Conservation (phyloP, 345 rosid species). For the Cardamine resedifolia region DNA sequence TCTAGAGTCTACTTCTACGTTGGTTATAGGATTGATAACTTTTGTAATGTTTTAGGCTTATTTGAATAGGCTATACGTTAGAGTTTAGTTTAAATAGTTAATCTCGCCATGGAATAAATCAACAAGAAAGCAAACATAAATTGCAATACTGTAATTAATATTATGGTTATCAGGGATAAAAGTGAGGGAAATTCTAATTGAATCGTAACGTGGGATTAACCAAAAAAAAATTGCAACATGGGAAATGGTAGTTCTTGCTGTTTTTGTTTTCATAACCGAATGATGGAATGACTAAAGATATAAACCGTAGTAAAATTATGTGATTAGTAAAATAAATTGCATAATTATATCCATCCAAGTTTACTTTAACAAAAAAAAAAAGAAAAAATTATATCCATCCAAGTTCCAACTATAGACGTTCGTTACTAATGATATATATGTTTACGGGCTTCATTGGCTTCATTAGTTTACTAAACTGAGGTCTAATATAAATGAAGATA, state of each 20-base stretch:
- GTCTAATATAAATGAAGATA: background rate
- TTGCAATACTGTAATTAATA: background rate
- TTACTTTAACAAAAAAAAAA: no score
- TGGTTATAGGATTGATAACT: background rate
- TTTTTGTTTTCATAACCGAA: background rate
- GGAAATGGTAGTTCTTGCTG: background rate
- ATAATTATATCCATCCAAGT: background rate
- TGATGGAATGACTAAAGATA: background rate
- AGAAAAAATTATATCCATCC: background rate
- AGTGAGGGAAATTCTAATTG: background rate
- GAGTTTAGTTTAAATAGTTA: background rate
- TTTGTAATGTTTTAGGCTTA: constrained; percentile 11
- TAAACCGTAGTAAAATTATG: background rate
- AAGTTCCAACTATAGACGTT: background rate
- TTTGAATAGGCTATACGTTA: background rate
- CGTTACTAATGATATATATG: background rate
- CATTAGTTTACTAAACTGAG: background rate
- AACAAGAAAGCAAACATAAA: background rate
- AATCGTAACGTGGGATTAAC: background rate
- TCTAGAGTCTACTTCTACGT: background rate
- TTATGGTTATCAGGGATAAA: background rate
- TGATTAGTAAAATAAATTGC: background rate
- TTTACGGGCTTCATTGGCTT: background rate
- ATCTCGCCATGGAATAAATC: background rate
- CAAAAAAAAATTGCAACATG: background rate